Base-by-base conservation (phyloP, 1,139 yeast genomes). In the Debaryomyces subglobosus region DNA sequence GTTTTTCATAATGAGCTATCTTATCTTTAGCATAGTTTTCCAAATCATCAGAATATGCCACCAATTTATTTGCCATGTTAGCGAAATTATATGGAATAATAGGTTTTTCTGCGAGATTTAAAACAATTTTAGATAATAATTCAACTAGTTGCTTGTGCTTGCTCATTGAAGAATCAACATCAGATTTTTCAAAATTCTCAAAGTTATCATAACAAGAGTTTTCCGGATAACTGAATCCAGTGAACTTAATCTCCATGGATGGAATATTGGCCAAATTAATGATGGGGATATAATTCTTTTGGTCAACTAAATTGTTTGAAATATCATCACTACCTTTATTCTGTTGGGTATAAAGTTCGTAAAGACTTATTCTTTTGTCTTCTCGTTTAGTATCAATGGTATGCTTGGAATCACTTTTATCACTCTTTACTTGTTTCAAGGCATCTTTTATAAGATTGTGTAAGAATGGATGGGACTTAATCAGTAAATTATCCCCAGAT, bases 251-350 rank as follows among this genome's bases (percentile, higher is more conserved):
- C 43, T 82, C 84, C 47, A 89, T 59, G 0, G 89, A 71, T 3
- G 97, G 95, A 15, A 89, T 76, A 35, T 96, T 96, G 27, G 79
- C 75, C 49, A 76, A 71, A 33, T 84, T 74, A 46, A 78, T 72
- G 54, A 87, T 84, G 2, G 96, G 94, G 8, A 87, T 64, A 63
- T 82, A 84, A 62, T 89, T 90, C 44, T 86, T 88, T 56, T 66
- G 71, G 32, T 78, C 81, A 39, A 79, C 63, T 52, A 84, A 68
- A 46, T 67, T 64, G 53, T 78, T 77, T 7, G 75, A 62, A 23
- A 69, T 62, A 4, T 45, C 50, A 47, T 66, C 71, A 18, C 52
- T 57, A n/a, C 64, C 65, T 20, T 59, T 52, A 39, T 71, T 59
- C 39, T 63, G 68, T 4, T 56, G 50, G 46, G 63, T 64, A 54